A percentile compares a stretch with the other conserved stretches of the same genome.
Conservation (phyloP, 2,329 filamentous ascomycete genomes). For the Diaporthe sp. region DNA sequence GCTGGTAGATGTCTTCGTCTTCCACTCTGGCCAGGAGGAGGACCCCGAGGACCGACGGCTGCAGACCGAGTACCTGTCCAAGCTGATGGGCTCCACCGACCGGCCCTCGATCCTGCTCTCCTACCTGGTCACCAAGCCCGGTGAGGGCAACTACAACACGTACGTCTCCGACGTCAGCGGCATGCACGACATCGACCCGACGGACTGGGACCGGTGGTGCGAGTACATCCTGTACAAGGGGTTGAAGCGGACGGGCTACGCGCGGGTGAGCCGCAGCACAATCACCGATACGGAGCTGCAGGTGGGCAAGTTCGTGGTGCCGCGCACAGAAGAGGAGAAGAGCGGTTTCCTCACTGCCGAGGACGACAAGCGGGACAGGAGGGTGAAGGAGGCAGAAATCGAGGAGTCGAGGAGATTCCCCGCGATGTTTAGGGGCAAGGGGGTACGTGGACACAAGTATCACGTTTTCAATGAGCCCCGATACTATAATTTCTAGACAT, state of each 20-base stretch:
- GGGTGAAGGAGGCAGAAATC: constrained; percentile 78
- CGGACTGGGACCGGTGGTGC: constrained; percentile 98
- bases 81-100: constrained; percentile 86
- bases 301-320: constrained; percentile 94
- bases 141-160: constrained; percentile 95
- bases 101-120: constrained; percentile 88
- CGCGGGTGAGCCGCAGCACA: constrained; percentile 86
- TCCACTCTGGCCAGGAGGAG: constrained; percentile 98
- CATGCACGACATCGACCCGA: constrained; percentile 94
- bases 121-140: constrained; percentile 92
- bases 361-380: constrained; percentile 67
- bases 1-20: constrained; percentile 93
- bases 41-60: constrained; percentile 91
- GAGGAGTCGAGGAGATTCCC: constrained; percentile 87
- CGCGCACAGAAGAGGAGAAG: constrained; percentile 72
- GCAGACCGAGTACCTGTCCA: constrained; percentile 86
- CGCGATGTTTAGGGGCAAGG: constrained; percentile 83
- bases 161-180: constrained; percentile 89
- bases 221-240: constrained; percentile 98
- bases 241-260: constrained; percentile 87
- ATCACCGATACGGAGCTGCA: constrained; percentile 99
- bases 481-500: constrained; percentile 63
- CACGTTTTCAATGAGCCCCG: constrained; percentile 95
- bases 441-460: constrained; percentile 90
- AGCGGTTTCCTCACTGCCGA: constrained; percentile 53